Conservation (phyloP, 2,329 filamentous ascomycete genomes). For the Pyrenophora graminea region DNA sequence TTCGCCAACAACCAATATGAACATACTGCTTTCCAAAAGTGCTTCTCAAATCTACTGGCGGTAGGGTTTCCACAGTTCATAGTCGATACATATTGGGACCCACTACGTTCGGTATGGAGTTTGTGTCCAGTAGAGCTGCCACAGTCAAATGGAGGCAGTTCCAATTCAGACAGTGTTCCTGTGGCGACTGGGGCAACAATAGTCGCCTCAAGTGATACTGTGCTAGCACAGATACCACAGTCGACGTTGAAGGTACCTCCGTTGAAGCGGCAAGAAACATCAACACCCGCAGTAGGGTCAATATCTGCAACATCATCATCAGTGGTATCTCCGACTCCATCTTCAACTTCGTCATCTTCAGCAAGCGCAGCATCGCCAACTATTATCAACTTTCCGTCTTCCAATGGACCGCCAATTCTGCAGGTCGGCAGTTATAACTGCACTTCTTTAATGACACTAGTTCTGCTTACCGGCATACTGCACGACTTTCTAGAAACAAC, state of each 20-base stretch:
- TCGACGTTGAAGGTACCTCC: slow-evolving; percentile 13
- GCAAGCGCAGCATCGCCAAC: slow-evolving; percentile 20
- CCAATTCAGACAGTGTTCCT: slow-evolving; percentile 6
- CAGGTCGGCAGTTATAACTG: slow-evolving; percentile 60
- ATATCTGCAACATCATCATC: slow-evolving; percentile 2
- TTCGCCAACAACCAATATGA: slow-evolving; percentile 61
- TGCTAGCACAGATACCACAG: slow-evolving; percentile 22
- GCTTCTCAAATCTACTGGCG: slow-evolving; percentile 66
- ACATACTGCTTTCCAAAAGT: slow-evolving; percentile 55
- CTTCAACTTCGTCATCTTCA: slow-evolving; percentile 9
- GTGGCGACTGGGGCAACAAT: slow-evolving; percentile 20
- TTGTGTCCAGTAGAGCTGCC: slow-evolving; percentile 64
- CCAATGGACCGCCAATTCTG: slow-evolving; percentile 42
- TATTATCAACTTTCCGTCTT: slow-evolving; percentile 22
- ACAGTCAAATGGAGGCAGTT: slow-evolving; percentile 13
- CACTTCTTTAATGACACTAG: slow-evolving; percentile 57
- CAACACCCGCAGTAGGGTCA: not conserved
- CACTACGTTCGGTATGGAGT: slow-evolving; percentile 58
- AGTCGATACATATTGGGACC: slow-evolving; percentile 68
- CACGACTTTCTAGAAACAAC: slow-evolving; percentile 59
- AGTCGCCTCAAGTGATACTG: slow-evolving; percentile 20
- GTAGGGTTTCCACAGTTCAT: slow-evolving; percentile 63
- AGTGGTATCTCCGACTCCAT: not conserved
- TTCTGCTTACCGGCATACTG: slow-evolving; percentile 55
- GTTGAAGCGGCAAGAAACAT: slow-evolving; percentile 18